Evolutionary conservation across 1,284 basidiomycete species (phyloP), one percentile per base, ranked within the genome.

Genomic region (Melanopsichium pennsylvanicum): DNA sequence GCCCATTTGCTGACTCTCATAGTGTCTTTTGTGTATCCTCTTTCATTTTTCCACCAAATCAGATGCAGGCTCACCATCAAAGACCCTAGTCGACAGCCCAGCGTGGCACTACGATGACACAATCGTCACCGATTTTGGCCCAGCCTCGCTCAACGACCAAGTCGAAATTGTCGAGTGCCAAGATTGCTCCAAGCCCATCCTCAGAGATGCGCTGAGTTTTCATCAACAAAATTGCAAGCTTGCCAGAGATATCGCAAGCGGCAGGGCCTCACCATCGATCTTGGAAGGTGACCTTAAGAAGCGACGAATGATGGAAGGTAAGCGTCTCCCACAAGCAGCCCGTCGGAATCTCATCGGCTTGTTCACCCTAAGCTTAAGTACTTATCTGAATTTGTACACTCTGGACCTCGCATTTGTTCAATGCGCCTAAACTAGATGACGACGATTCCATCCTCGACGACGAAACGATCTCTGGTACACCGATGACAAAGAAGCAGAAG

Each of bases 101-200:
- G 56, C 61, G 0, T 78, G 75, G 77, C 70, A 76, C 56, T 60
- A 50, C 32, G 68, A 80, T 38, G 78, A 78, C 35, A 59, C 62
- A 13, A 62, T 78, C 42, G 74, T 80, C 21, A 76, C 74, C 25
- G 76, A 78, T 55, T 78, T 80, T 47, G 78, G 78, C 6, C 68
- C 69, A 7, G 64, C 67, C n/a, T 10, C 67, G 15, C 61, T 80
- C 12, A 72, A 75, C 45, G 76, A 78, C 41, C 66, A 76, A 22
- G 59, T 78, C 10, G 62, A 64, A 9, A 62, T 80, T 22, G 69
- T 78, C 29, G 62, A 58, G 34, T 80, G 78, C 22, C 16, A 26
- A 11, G 62, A 72, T 26, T 80, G 78, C 46, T 26, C 27, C 46
- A 78, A 74, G 32, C 68, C 72, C 0, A 54, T 79, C 23, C 68